Base-by-base conservation (phyloP, 1,284 basidiomycete genomes). In the Chondrostereum purpureum region DNA sequence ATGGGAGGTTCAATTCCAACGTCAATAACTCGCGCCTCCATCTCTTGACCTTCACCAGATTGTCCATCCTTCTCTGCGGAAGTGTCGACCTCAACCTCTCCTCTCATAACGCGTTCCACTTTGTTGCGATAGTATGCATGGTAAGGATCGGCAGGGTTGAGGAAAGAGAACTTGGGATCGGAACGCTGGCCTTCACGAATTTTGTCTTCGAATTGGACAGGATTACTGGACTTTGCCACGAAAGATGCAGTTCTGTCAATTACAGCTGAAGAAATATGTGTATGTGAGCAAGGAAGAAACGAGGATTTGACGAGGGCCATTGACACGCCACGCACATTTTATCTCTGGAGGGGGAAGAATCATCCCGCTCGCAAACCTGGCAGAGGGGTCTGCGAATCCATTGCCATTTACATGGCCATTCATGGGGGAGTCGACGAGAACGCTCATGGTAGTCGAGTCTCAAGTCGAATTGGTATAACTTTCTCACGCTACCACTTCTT, bases 191-290 rank as follows among this genome's bases (percentile, higher is more conserved):
- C 84, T 68, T 95, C 91, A 56, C 92, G 82, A 62, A 98, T 92
- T 72, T 94, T 94, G 63, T 92, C 89, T 68, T 97, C 94, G 57
- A 98, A 92, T 55, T 86, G 80, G 11, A 80, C 75, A 2, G 92
- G 91, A 57, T 94, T 90, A 16, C 86, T 84, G 18, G 91, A 92
- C 55, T 89, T 86, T 16, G 93, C 92, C 50, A 99, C 89, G 52
- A 91, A 94, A n/a, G 78, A 65, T 11, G 96, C 94, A 4, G 96
- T 99, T 60, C 93, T 85, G 74, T 99, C 96, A 56, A 99, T 93
- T 49, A 98, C 92, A 50, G 84, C 90, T 91, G 52, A 31, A 44
- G 44, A 49, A 52, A 46, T 8, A 18, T 44, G 34, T n/a, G n/a
- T n/a, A n/a, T n/a, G n/a, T n/a, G n/a, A n/a, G n/a, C 33, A 24